Percentiles rank a stretch among this genome's conserved stretches.
phyloP scores from a whole-genome alignment of 768 basidiomycete genomes.

The Rhodotorula paludigena region DNA sequence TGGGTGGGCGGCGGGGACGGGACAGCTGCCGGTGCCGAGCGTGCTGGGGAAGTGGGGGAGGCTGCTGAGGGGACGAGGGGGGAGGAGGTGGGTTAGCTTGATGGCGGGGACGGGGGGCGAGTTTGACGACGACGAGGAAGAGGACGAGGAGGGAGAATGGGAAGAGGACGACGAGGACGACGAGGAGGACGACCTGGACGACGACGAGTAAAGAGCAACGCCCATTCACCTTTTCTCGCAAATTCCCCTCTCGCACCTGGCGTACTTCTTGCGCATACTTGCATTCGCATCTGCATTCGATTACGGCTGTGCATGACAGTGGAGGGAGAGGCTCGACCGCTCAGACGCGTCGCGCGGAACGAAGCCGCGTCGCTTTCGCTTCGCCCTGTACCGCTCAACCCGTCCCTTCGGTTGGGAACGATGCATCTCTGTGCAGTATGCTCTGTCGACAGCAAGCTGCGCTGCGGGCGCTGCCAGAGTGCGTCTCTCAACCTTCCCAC shows the following conservation, averaged over 20 bases:
- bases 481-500: not conserved
- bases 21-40: constrained; percentile 26
- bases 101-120: not conserved
- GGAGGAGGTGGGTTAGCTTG: not conserved
- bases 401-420: no score
- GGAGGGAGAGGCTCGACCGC: no score
- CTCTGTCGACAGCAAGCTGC: not conserved
- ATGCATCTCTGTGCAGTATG: not conserved
- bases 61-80: not conserved
- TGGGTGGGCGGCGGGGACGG: constrained; percentile 33
- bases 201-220: not conserved
- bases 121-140: not conserved
- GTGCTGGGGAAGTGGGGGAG: constrained; percentile 1
- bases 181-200: not conserved
- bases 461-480: constrained; percentile 2
- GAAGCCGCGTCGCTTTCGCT: no score
- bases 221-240: not conserved
- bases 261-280: no score
- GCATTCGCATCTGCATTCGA: no score
- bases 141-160: constrained; percentile 10
- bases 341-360: no score
- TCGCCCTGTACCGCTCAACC: no score
- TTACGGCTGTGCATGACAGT: no score
- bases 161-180: not conserved
- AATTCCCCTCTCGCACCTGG: no score